Base-by-base conservation (phyloP, 176 grass and related monocot species). In the Oryza meyeriana region DNA sequence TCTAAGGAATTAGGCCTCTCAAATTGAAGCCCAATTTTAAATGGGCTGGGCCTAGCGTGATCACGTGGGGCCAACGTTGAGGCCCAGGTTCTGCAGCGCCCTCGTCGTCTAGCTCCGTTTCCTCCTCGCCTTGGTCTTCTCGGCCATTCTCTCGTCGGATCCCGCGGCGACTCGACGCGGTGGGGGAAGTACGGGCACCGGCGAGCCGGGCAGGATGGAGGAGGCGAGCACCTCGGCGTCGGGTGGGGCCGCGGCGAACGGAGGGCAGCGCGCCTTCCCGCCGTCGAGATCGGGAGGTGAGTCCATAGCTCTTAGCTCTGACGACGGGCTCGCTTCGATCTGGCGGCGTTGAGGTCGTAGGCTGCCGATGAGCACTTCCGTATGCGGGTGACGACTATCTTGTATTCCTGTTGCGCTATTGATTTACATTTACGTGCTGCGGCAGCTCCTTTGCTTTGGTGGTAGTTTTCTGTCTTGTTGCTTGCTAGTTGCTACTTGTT, bases 221-320 rank as follows among this genome's bases (percentile, higher is more conserved):
- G 93, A 84, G 42, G 89, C 78, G n/a, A 90, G 84, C 80, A 83
- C 87, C 30, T 90, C 87, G 10, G 73, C 75, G 9, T 89, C 93
- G 40, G 71, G 45, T 33, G 61, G 24, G 25, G 82, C 63, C n/a
- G 75, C 71, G 4, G 47, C 12, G 26, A 74, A 50, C 32, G 69
- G 64, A 6, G 47, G 76, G n/a, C 85, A 52, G 18, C 4, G 76
- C n/a, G 3, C 74, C 66, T 87, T 85, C 61, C 71, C 71, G 17
- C 82, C 73, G 69, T 36, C 69, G 69, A 88, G 82, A 65, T 95
- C 96, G 42, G 85, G 87, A 91, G 87, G 96, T 99, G 86, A 83
- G 79, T 64, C 36, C 39, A 2, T 58, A 10, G 22, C 52, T 58
- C 20, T 8, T 58, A 20, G 28, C 22, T 74, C 5, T 33, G 70